Evolutionary conservation across 202 grass and related monocot genomes (phyloP), one percentile per base, ranked within the genome.

Genomic region (Hordeum pubiflorum): DNA sequence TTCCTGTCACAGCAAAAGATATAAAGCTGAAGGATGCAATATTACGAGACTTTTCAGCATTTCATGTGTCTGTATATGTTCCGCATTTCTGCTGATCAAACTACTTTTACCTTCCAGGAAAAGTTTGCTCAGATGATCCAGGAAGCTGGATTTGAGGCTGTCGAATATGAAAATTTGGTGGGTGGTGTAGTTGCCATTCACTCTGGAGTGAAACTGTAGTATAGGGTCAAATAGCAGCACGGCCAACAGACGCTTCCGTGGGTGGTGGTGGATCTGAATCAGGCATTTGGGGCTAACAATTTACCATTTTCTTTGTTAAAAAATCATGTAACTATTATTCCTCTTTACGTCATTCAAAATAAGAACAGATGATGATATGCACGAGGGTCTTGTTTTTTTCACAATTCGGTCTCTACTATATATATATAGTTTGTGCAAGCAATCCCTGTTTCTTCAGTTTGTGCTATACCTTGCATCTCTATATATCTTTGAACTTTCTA

Each of bases 161-260:
- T 95, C 14, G 86, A 94, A 64, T 98, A 95, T 38, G 96, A 98
- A 79, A 98, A 98, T 81, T 87, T 98, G 9, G 92, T 98, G 48
- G 96, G 95, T 7, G 95, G 92, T 34, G 90, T 95, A 52, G 92
- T 98, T 76, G 96, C 90, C 43, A 88, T 98, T 85, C 90, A 95
- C 81, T 97, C 94, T 82, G 94, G 94, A 59, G 43, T 94, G 56
- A 94, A 94, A 72, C 36, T 92, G 48, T 92, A 90, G 76, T 56
- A 7, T 22, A 60, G 8, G 8, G 27, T 48, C 27, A 56, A 64
- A 59, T 12, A 73, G 17, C 13, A 32, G 43, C 43, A 50, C 4
- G 7, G n/a, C 2, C 4, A 24, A 23, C 1, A 48, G 41, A n/a
- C 24, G 3, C 3, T 29, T 44, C 39, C 6, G 0, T n/a, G 48